phyloP scores from a whole-genome alignment of 129 eudicot species.

The Arctium lappa region DNA sequence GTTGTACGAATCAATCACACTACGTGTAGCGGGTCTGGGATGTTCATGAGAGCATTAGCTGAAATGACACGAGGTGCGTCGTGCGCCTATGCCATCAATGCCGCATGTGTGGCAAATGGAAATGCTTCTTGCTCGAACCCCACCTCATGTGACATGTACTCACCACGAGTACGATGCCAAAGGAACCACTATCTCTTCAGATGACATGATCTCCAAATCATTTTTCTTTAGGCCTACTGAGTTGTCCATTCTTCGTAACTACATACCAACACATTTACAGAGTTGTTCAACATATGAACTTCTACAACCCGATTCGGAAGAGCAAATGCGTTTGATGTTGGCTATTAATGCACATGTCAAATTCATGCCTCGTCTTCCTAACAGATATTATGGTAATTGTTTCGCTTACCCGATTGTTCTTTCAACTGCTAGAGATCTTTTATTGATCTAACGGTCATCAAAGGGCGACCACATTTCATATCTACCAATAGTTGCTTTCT shows the following conservation, averaged over 20 bases:
- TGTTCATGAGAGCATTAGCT: constrained; percentile 15
- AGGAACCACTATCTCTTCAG: neutral
- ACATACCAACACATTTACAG: constrained; percentile 12
- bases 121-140: constrained; percentile 11
- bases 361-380: constrained; percentile 20
- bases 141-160: constrained; percentile 3
- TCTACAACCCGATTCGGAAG: constrained; percentile 17
- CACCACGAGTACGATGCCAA: constrained; percentile 20
- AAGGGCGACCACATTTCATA: constrained; percentile 26
- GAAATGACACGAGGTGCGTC: constrained; percentile 10
- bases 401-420: constrained; percentile 16
- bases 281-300: constrained; percentile 24
- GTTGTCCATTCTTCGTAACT: neutral
- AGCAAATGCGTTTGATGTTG: constrained; percentile 6
- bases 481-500: too few relatives aligned
- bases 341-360: constrained; percentile 20
- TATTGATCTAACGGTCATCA: constrained; percentile 25
- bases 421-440: constrained; percentile 25
- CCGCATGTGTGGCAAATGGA: constrained; percentile 31
- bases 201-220: neutral
- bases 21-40: neutral
- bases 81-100: neutral
- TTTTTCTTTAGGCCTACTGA: constrained; percentile 25
- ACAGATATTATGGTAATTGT: constrained; percentile 37
- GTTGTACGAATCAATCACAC: constrained; percentile 20